Percentiles rank a stretch among this genome's conserved stretches.
These are phyloP conservation scores for Fomitopsis pinicola DNA, from an alignment of 1,284 basidiomycete species.

Conservation along the genomic window DNA sequence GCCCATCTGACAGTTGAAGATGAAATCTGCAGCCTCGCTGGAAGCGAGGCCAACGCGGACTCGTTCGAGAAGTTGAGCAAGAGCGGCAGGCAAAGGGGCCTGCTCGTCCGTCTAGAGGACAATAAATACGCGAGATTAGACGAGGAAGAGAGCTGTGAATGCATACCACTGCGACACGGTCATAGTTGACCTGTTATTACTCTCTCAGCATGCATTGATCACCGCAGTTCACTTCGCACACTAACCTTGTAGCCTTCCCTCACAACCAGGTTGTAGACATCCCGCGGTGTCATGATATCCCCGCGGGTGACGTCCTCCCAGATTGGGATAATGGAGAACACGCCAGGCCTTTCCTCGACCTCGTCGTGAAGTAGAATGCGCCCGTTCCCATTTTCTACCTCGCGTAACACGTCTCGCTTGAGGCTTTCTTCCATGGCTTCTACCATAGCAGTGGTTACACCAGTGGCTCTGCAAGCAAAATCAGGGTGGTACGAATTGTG, in stretches of 20 bases:
- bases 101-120: slow-evolving; percentile 84
- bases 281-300: slow-evolving; percentile 92
- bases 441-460: slow-evolving; percentile 89
- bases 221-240: not conserved
- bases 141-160: not conserved
- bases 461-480: slow-evolving; percentile 67
- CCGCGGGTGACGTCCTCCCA: slow-evolving; percentile 85
- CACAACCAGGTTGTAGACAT: slow-evolving; percentile 73
- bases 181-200: slow-evolving; percentile 75
- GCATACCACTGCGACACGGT: slow-evolving; percentile 81
- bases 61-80: slow-evolving; percentile 75
- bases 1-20: slow-evolving; percentile 88
- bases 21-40: slow-evolving; percentile 67
- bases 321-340: slow-evolving; percentile 82
- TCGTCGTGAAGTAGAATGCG: slow-evolving; percentile 94
- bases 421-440: slow-evolving; percentile 91
- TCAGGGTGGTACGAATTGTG: not conserved
- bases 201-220: not conserved
- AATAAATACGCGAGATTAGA: not conserved
- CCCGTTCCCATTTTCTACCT: slow-evolving; percentile 72
- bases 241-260: slow-evolving; percentile 75
- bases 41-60: slow-evolving; percentile 55
- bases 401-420: slow-evolving; percentile 86
- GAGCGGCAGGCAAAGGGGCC: slow-evolving; percentile 84
- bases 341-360: slow-evolving; percentile 87